A percentile compares a stretch with the other conserved stretches of the same genome.
Conservation (phyloP, 805 yeast species). For the Nakazawaea ishiwadae region DNA sequence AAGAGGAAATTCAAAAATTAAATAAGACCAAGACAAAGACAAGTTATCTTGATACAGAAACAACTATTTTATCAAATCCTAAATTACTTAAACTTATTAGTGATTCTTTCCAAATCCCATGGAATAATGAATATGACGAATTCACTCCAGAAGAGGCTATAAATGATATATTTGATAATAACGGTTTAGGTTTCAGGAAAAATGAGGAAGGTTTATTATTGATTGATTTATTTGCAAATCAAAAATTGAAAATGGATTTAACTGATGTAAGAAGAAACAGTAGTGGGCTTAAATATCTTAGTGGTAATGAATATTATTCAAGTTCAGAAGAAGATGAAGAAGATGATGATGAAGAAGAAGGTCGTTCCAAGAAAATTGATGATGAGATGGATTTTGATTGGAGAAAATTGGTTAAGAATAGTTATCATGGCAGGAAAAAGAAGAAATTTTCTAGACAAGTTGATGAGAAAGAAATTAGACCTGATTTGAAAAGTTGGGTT, state of each 20-base stretch:
- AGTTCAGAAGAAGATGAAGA: constrained; percentile 1
- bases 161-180: constrained; percentile 61
- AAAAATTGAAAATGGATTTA: neutral
- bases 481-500: constrained; percentile 39
- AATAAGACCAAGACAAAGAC: no score
- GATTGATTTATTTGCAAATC: constrained; percentile 27
- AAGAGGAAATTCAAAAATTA: no score
- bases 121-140: constrained; percentile 36
- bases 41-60: constrained; percentile 4
- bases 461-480: constrained; percentile 26
- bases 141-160: constrained; percentile 67
- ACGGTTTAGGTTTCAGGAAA: constrained; percentile 65
- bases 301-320: neutral
- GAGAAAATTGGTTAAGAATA: neutral
- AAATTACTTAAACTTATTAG: constrained; percentile 17
- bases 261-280: no score
- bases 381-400: neutral
- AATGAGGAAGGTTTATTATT: constrained; percentile 39
- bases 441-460: constrained; percentile 18
- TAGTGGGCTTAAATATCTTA: no score
- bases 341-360: neutral
- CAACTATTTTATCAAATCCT: constrained; percentile 14
- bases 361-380: no score
- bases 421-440: neutral
- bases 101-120: constrained; percentile 25